These are phyloP conservation scores for Fusarium sp. DNA, from an alignment of 2,329 filamentous ascomycete genomes.

Conservation along the genomic window DNA sequence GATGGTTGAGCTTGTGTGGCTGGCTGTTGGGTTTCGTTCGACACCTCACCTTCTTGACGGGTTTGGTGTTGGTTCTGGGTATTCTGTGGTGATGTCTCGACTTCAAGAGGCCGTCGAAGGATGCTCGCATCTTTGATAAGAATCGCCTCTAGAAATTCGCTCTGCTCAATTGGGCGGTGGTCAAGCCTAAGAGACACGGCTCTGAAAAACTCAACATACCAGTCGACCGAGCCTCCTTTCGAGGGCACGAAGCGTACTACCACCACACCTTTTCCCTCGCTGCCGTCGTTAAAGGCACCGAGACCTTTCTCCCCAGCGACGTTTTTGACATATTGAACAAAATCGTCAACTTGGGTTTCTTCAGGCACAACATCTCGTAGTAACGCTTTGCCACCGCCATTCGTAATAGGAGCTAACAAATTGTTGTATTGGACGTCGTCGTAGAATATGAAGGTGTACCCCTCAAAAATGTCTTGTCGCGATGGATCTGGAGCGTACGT, in stretches of 20 bases:
- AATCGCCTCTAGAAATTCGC: constrained; percentile 92
- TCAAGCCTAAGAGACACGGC: constrained; percentile 79
- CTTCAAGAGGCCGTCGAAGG: constrained; percentile 76
- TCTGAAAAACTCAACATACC: constrained; percentile 78
- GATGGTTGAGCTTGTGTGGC: constrained; percentile 20
- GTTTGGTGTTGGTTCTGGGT: constrained; percentile 36
- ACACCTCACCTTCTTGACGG: constrained; percentile 13
- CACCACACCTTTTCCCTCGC: constrained; percentile 78
- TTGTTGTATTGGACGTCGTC: constrained; percentile 80
- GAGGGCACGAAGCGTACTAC: constrained; percentile 78
- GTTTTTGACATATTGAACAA: constrained; percentile 81
- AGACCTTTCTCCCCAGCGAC: constrained; percentile 80
- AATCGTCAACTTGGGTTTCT: constrained; percentile 78
- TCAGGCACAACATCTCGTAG: constrained; percentile 71
- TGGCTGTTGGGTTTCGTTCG: constrained; percentile 12
- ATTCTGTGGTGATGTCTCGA: constrained; percentile 52
- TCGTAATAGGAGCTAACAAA: constrained; percentile 79
- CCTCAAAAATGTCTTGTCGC: constrained; percentile 81
- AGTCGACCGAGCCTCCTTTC: constrained; percentile 68
- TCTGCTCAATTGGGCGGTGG: constrained; percentile 87
- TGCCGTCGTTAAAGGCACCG: constrained; percentile 73
- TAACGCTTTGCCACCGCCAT: constrained; percentile 86
- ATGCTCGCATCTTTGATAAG: constrained; percentile 81
- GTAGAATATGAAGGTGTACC: constrained; percentile 91
- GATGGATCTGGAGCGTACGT: constrained; percentile 77